Base-by-base conservation (phyloP, 768 basidiomycete species). In the Xerocomus potaroensis region DNA sequence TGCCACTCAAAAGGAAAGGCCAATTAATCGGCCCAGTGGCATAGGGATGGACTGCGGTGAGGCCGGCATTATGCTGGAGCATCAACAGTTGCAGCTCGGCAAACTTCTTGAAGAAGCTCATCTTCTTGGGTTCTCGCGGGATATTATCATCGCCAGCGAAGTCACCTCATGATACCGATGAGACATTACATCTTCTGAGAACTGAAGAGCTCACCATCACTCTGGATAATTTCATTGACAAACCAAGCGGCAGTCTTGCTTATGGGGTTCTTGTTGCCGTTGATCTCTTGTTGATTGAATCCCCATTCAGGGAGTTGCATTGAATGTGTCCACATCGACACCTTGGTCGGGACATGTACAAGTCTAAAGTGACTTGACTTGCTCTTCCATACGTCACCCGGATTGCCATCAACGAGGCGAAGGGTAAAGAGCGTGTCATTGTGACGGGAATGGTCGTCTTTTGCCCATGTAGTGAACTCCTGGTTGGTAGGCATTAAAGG, bases 41-140 rank as follows among this genome's bases (percentile, higher is more conserved):
- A 64, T 99, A 99, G 33, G 96, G 96, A 63, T 99, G 96, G 4
- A 87, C 89, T n/a, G 92, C 89, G 21, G 92, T 95, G 53, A 99
- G 74, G 18, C 93, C 96, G n/a, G 96, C 94, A 59, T 99, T 99
- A 72, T 99, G 96, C 63, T 96, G 92, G 54, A 98, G 70, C 95
- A 98, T 98, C 46, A 95, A 72, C 35, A 95, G 69, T 60, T 99
- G 96, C 26, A 98, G 72, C 66, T 99, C 95, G 23, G 73, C 80
- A 59, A 94, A 98, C 69, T 99, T 98, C 65, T 76, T 85, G 76
- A 99, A 89, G 71, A 99, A 99, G 65, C 83, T 87, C 73, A 92
- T 78, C 43, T 71, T 73, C 70, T 89, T 93, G 16, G 90, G 86
- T 45, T 78, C 71, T 63, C 88, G 92, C 11, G 71, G 46, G n/a